Conservation (phyloP, 495 filamentous ascomycete genomes). For the Penicillium ochrochloron region DNA sequence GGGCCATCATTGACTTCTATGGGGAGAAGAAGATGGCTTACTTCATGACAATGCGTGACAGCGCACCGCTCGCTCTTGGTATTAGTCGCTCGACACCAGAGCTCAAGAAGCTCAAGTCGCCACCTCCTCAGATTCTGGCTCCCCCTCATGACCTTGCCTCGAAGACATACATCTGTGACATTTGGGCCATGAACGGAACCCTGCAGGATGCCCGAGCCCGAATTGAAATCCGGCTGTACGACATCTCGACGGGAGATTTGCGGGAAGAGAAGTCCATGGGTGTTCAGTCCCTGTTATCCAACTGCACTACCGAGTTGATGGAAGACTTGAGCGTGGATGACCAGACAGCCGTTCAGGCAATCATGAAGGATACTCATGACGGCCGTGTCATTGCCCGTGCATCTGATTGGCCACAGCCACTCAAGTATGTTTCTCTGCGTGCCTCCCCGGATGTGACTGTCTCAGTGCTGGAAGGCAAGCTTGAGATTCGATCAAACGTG, state of each 20-base stretch:
- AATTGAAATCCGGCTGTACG: neutral
- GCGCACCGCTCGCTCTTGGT: neutral
- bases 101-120: constrained; percentile 4
- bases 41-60: neutral
- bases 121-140: neutral
- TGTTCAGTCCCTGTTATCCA: neutral
- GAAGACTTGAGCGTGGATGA: constrained; percentile 1
- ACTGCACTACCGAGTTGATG: neutral
- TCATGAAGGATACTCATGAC: neutral
- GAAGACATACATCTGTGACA: neutral
- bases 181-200: neutral
- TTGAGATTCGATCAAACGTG: neutral
- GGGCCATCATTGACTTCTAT: constrained; percentile 69
- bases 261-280: neutral
- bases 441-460: neutral
- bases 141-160: neutral
- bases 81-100: neutral
- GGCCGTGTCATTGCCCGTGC: neutral
- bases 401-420: neutral
- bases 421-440: neutral
- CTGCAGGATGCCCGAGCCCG: neutral
- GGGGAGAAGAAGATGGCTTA: constrained; percentile 4
- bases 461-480: neutral
- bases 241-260: neutral
- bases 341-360: neutral